These are phyloP conservation scores for Fusarium cicatricum DNA, from an alignment of 2,329 filamentous ascomycete species.

Conservation along the genomic window DNA sequence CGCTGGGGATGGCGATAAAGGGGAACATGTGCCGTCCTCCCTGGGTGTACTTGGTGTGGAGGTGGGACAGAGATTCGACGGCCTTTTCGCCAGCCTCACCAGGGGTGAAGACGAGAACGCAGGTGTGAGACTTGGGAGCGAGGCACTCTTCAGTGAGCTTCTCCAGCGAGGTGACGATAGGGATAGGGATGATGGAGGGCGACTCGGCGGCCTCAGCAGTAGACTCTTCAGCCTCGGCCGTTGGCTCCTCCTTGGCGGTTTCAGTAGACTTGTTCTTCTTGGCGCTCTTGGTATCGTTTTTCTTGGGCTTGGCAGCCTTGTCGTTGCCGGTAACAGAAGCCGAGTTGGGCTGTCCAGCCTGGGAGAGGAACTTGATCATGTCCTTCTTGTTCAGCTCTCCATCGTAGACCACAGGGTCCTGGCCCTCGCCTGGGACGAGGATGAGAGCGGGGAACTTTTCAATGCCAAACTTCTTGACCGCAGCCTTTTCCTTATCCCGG, in stretches of 20 bases:
- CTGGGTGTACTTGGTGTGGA: constrained; percentile 77
- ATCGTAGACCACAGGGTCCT: constrained; percentile 75
- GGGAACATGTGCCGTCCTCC: constrained; percentile 78
- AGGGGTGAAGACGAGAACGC: constrained; percentile 79
- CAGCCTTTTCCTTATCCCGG: constrained; percentile 77
- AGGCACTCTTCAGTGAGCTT: constrained; percentile 78
- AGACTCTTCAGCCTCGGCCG: constrained; percentile 39
- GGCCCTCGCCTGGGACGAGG: constrained; percentile 75
- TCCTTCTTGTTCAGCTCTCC: constrained; percentile 86
- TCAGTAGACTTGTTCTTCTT: constrained; percentile 43
- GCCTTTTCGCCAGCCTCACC: constrained; percentile 62
- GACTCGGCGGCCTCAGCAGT: constrained; percentile 37
- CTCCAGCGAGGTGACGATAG: constrained; percentile 68
- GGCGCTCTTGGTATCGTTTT: constrained; percentile 47
- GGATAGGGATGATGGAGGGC: constrained; percentile 66
- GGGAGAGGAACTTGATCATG: constrained; percentile 83
- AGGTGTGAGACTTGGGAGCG: constrained; percentile 78
- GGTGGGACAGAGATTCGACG: constrained; percentile 71
- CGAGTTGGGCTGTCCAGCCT: constrained; percentile 80
- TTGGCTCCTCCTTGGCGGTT: constrained; percentile 43
- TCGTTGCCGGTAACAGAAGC: constrained; percentile 63
- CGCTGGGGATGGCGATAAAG: constrained; percentile 76
- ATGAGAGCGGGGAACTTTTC: constrained; percentile 81
- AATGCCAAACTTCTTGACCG: constrained; percentile 78
- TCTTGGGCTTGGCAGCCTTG: constrained; percentile 52